Percentiles rank a stretch among this genome's conserved stretches.
phyloP scores from a whole-genome alignment of 768 basidiomycete genomes.

The Leccinum subgranulosum region DNA sequence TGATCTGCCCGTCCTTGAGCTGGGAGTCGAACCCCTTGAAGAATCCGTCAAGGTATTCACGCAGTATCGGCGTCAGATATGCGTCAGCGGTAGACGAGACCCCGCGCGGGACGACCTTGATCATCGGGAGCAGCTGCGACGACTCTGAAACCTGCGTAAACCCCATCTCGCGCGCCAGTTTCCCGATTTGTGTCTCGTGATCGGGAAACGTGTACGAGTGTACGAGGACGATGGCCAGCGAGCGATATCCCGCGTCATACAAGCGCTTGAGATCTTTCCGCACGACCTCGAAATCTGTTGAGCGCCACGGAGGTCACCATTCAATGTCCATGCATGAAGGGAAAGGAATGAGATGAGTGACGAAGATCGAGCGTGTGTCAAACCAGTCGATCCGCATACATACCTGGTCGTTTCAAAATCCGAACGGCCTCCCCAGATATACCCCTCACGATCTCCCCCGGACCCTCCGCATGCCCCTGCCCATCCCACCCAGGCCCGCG shows the following conservation, averaged over 20 bases:
- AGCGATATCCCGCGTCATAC: constrained; percentile 80
- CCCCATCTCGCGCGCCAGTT: constrained; percentile 74
- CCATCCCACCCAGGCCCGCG: constrained; percentile 78
- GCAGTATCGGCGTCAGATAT: constrained; percentile 88
- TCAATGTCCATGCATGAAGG: background rate
- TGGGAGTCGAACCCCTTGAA: constrained; percentile 83
- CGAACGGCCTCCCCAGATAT: constrained; percentile 88
- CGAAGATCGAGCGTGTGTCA: background rate
- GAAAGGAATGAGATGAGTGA: background rate
- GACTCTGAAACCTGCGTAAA: constrained; percentile 90
- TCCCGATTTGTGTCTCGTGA: constrained; percentile 75
- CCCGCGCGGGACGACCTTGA: constrained; percentile 92
- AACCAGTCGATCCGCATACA: background rate
- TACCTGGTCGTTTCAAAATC: constrained; percentile 70
- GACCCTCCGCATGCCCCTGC: constrained; percentile 66
- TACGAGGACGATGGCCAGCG: constrained; percentile 83
- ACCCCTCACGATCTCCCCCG: constrained; percentile 77
- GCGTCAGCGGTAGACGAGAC: constrained; percentile 93
- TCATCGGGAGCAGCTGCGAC: constrained; percentile 85
- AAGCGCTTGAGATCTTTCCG: constrained; percentile 63
- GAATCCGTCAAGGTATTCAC: constrained; percentile 86
- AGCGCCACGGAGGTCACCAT: background rate
- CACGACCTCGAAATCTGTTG: constrained; percentile 50
- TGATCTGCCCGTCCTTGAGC: constrained; percentile 55
- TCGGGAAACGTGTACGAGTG: constrained; percentile 92